phyloP scores from a whole-genome alignment of 768 basidiomycete species.

The Tricholomella constricta region DNA sequence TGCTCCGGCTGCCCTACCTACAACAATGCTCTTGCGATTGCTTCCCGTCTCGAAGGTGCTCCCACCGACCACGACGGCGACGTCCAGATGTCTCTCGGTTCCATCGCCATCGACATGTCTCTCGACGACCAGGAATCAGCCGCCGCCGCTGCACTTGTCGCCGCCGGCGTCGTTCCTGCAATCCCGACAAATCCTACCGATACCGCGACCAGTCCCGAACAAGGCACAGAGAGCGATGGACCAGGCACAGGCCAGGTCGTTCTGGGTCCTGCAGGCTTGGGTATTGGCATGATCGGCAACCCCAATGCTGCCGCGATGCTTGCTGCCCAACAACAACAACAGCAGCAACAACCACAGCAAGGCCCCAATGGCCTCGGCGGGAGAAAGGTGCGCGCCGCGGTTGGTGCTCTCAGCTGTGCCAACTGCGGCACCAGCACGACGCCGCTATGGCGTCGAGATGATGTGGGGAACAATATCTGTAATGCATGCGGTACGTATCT shows the following conservation, averaged over 20 bases:
- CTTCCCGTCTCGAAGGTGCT: constrained; percentile 33
- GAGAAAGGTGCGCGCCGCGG: constrained; percentile 39
- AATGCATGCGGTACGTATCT: constrained; percentile 88
- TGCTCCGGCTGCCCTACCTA: constrained; percentile 97
- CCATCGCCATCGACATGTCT: constrained; percentile 11
- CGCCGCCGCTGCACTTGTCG: constrained; percentile 21
- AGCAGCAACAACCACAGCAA: no score
- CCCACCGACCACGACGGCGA: constrained; percentile 23
- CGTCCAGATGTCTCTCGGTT: constrained; percentile 12
- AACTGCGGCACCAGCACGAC: constrained; percentile 91
- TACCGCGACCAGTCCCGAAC: neutral
- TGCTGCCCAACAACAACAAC: constrained; percentile 14
- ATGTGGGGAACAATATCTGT: constrained; percentile 91
- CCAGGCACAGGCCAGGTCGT: constrained; percentile 11
- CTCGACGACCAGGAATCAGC: constrained; percentile 17
- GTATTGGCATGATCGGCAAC: constrained; percentile 22
- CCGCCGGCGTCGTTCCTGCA: constrained; percentile 19
- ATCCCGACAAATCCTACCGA: neutral
- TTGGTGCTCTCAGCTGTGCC: constrained; percentile 82
- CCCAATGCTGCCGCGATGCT: constrained; percentile 16
- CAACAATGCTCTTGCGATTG: constrained; percentile 75
- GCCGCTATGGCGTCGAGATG: constrained; percentile 87
- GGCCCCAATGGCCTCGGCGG: constrained; percentile 16
- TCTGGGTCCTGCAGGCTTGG: constrained; percentile 19
- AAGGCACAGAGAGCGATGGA: neutral